Evolutionary conservation across 2,329 filamentous ascomycete species (phyloP).

Genomic region (Fusarium buxicola): DNA sequence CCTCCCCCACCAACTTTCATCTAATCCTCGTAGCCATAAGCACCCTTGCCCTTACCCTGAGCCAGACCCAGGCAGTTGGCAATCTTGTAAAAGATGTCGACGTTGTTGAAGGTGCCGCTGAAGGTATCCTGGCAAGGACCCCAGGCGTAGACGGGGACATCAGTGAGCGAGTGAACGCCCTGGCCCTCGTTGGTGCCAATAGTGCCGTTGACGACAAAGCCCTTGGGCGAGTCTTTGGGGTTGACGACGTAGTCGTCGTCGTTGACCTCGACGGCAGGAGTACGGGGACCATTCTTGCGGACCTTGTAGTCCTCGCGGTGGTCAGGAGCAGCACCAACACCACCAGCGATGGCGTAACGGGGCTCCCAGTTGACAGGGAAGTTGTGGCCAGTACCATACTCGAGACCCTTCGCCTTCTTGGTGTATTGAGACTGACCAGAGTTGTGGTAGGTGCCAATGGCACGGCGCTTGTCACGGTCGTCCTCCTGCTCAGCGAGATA

Average conservation of each 20-base stretch:
- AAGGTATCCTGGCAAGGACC: constrained; percentile 85
- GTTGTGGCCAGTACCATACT: constrained; percentile 78
- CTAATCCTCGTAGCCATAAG: constrained; percentile 37
- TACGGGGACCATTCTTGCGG: constrained; percentile 72
- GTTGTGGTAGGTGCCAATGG: constrained; percentile 78
- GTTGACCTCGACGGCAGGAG: constrained; percentile 66
- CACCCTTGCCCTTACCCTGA: constrained; percentile 40
- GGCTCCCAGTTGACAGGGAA: constrained; percentile 90
- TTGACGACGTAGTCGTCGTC: constrained; percentile 75
- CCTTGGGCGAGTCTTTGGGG: constrained; percentile 71
- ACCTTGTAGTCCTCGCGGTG: constrained; percentile 81
- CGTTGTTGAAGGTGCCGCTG: constrained; percentile 75
- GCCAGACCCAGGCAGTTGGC: constrained; percentile 73
- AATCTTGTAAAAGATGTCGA: constrained; percentile 82
- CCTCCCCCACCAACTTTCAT: constrained; percentile 5
- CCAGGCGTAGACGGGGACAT: constrained; percentile 81
- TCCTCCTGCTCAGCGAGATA: constrained; percentile 75
- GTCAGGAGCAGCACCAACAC: constrained; percentile 78
- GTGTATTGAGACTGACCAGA: constrained; percentile 83
- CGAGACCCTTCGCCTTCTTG: constrained; percentile 65
- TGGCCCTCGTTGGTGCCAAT: constrained; percentile 70
- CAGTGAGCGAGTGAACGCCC: constrained; percentile 82
- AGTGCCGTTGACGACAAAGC: constrained; percentile 82
- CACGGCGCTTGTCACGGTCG: constrained; percentile 79
- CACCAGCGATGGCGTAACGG: constrained; percentile 81